Conservation (phyloP, 2,329 filamentous ascomycete species). For the Penicillium digitatum region DNA sequence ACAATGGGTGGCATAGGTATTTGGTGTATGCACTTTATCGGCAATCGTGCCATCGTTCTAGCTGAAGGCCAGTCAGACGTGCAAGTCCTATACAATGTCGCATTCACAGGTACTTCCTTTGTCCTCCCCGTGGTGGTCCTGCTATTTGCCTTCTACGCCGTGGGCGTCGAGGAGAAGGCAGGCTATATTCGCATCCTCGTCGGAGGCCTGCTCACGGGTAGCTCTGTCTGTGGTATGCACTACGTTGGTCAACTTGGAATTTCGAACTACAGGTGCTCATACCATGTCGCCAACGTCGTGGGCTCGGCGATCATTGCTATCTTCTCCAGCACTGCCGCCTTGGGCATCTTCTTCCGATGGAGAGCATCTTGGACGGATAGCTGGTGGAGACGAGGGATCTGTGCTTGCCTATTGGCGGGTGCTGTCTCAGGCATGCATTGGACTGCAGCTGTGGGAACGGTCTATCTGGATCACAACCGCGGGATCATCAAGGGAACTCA, state of each 20-base stretch:
- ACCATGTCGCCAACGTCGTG: conserved; percentile 57
- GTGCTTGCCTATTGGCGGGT: conserved; percentile 63
- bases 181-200: conserved; percentile 56
- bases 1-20: conserved; percentile 71
- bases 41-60: conserved; percentile 73
- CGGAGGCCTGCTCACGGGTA: conserved; percentile 67
- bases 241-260: conserved; percentile 83
- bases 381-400: conserved; percentile 69
- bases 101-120: conserved; percentile 72
- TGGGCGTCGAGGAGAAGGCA: conserved; percentile 58
- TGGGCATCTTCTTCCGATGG: conserved; percentile 74
- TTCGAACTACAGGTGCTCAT: conserved; percentile 67
- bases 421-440: conserved; percentile 87
- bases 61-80: conserved; percentile 58
- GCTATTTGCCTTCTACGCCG: conserved; percentile 65
- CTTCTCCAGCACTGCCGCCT: conserved; percentile 63
- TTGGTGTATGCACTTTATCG: conserved; percentile 81
- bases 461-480: conserved; percentile 56
- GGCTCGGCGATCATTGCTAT: conserved; percentile 70
- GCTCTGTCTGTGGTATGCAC: conserved; percentile 79
- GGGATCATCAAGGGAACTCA: conserved; percentile 39
- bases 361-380: conserved; percentile 71
- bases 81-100: conserved; percentile 69
- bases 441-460: conserved; percentile 69
- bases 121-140: conserved; percentile 75